Evolutionary conservation across 495 filamentous ascomycete species (phyloP).

Genomic region (Neurospora sp.): DNA sequence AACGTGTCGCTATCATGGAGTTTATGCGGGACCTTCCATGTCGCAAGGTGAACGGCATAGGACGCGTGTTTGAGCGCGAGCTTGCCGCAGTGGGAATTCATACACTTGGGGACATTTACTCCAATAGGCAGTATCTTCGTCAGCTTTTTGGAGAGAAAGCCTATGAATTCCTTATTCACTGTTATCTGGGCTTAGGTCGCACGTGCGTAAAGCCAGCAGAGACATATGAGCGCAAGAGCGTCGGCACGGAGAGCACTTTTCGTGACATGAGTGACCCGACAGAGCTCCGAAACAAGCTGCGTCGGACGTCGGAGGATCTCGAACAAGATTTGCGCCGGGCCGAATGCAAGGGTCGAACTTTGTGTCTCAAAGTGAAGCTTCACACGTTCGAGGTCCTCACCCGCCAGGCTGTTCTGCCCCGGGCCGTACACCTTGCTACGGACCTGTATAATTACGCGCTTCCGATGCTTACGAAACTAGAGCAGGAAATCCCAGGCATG

Average conservation of each 20-base stretch:
- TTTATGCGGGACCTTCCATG: slow-evolving; percentile 79
- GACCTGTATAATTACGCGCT: slow-evolving; percentile 74
- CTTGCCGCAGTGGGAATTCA: slow-evolving; percentile 78
- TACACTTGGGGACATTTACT: slow-evolving; percentile 82
- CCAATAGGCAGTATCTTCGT: slow-evolving; percentile 55
- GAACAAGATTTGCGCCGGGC: slow-evolving; percentile 75
- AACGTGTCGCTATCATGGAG: slow-evolving; percentile 60
- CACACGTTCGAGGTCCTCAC: slow-evolving; percentile 90
- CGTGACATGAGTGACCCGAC: slow-evolving; percentile 60
- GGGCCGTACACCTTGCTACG: slow-evolving; percentile 59
- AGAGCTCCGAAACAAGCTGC: slow-evolving; percentile 67
- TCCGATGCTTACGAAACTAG: slow-evolving; percentile 77
- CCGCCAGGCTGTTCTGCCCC: slow-evolving; percentile 63
- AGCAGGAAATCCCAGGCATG: slow-evolving; percentile 74
- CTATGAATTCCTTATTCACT: slow-evolving; percentile 73
- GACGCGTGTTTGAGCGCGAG: slow-evolving; percentile 88
- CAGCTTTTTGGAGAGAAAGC: slow-evolving; percentile 86
- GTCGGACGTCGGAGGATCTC: slow-evolving; percentile 71
- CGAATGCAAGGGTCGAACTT: slow-evolving; percentile 77
- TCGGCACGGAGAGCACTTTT: slow-evolving; percentile 92
- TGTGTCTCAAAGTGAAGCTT: slow-evolving; percentile 87
- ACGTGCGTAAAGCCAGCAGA: slow-evolving; percentile 81
- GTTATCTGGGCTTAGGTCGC: slow-evolving; percentile 79
- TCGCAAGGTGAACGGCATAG: slow-evolving; percentile 87
- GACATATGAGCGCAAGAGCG: slow-evolving; percentile 83